Conservation (phyloP, 495 filamentous ascomycete genomes). For the Melanomma pulvis-pyrius region DNA sequence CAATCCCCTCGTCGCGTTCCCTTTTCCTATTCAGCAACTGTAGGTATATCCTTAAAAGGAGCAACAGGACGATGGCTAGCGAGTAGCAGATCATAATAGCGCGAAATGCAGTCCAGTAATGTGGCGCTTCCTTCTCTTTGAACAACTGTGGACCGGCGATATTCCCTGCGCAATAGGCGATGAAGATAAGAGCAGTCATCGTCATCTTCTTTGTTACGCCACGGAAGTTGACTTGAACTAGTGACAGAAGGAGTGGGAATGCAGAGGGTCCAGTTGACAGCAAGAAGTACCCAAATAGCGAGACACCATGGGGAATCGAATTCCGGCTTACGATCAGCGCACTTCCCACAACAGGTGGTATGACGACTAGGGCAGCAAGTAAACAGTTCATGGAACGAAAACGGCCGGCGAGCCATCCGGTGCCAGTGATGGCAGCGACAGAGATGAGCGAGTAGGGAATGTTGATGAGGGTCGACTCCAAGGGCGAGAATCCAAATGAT, state of each 20-base stretch:
- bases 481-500: slow-evolving; percentile 61
- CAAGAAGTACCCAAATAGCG: slow-evolving; percentile 20
- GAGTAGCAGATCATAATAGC: slow-evolving; percentile 21
- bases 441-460: slow-evolving; percentile 42
- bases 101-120: slow-evolving; percentile 16
- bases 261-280: slow-evolving; percentile 15
- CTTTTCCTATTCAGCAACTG: slow-evolving; percentile 9
- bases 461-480: slow-evolving; percentile 55
- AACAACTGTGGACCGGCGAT: slow-evolving; percentile 60
- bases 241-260: slow-evolving; percentile 15
- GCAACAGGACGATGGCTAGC: slow-evolving; percentile 3
- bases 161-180: slow-evolving; percentile 44
- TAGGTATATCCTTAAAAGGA: slow-evolving; percentile 8
- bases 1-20: slow-evolving; percentile 14
- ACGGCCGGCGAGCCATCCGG: slow-evolving; percentile 12
- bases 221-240: slow-evolving; percentile 26
- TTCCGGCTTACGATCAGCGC: slow-evolving; percentile 8
- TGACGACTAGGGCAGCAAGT: slow-evolving; percentile 6
- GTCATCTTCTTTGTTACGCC: slow-evolving; percentile 69
- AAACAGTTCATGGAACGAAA: slow-evolving; percentile 19
- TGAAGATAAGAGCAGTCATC: slow-evolving; percentile 61
- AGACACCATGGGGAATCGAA: slow-evolving; percentile 4
- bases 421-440: slow-evolving; percentile 1
- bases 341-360: slow-evolving; percentile 16
- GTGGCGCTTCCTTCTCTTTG: slow-evolving; percentile 56